Evolutionary conservation across 805 yeast species (phyloP).

Genomic region (Blastobotrys chiropterorum): DNA sequence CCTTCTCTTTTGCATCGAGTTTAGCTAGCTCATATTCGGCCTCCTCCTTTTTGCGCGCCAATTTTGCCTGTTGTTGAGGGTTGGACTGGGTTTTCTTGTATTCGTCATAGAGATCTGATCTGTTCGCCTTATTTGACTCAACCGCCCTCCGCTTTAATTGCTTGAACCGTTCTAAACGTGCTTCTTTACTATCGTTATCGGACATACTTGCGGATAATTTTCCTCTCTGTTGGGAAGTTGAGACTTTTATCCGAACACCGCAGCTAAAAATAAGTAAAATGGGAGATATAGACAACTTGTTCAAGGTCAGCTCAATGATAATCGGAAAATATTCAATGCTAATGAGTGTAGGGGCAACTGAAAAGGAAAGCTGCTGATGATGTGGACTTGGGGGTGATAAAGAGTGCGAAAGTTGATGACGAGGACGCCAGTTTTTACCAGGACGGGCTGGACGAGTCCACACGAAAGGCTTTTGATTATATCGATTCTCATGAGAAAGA

Average conservation of each 20-base stretch:
- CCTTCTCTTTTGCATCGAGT: conserved; percentile 32
- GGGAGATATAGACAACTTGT: background rate
- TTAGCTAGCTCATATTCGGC: conserved; percentile 37
- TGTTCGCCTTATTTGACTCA: conserved; percentile 30
- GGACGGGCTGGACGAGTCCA: conserved; percentile 5
- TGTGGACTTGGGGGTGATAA: no score
- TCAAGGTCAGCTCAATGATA: background rate
- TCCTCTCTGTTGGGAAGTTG: background rate
- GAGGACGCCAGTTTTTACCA: conserved; percentile 10
- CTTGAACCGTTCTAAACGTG: conserved; percentile 26
- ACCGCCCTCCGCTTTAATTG: conserved; percentile 27
- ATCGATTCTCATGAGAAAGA: conserved; percentile 9
- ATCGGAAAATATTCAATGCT: background rate
- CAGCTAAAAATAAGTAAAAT: background rate
- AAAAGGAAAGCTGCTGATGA: background rate
- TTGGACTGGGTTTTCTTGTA: conserved; percentile 26
- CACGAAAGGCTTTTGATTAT: conserved; percentile 3
- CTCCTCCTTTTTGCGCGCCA: conserved; percentile 30
- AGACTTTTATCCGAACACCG: no score
- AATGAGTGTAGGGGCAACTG: background rate
- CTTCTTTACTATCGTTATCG: no score
- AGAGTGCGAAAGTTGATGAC: no score
- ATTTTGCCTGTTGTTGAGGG: conserved; percentile 23
- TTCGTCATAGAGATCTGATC: conserved; percentile 35
- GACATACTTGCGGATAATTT: conserved; percentile 11